Evolutionary conservation across 805 yeast species (phyloP).

Genomic region (Lachancea quebecensis): DNA sequence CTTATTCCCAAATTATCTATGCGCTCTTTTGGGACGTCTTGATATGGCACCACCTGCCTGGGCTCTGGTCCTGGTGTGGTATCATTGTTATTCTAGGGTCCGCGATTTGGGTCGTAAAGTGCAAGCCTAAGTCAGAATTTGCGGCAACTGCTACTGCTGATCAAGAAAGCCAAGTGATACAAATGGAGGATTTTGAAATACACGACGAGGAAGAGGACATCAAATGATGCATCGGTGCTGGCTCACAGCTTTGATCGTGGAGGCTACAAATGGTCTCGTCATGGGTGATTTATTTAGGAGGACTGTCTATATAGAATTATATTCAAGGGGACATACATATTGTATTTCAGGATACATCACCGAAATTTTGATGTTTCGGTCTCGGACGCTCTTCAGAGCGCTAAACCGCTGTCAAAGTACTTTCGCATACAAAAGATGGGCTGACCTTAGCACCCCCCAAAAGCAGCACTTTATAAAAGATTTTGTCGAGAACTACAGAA

Average conservation of each 20-base stretch:
- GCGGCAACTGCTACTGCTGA: conserved; percentile 3
- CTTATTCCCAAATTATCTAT: conserved; percentile 70
- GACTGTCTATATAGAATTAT: too few species aligned
- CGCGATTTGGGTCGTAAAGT: conserved; percentile 53
- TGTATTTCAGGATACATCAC: too few species aligned
- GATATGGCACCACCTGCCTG: conserved; percentile 70
- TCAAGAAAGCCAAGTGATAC: conserved; percentile 4
- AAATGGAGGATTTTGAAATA: conserved; percentile 6
- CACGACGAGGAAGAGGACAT: conserved; percentile 2
- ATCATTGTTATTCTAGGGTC: conserved; percentile 58
- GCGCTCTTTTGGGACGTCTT: conserved; percentile 69
- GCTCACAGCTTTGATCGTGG: too few species aligned
- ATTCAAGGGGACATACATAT: too few species aligned
- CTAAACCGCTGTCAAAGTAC: background rate
- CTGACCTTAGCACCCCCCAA: conserved; percentile 18
- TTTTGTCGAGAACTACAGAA: conserved; percentile 23
- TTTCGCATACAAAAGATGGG: conserved; percentile 21
- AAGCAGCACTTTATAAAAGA: conserved; percentile 21
- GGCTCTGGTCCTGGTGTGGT: conserved; percentile 60
- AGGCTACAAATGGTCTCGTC: too few species aligned
- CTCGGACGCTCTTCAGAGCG: background rate
- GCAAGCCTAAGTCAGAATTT: conserved; percentile 35
- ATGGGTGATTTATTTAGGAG: too few species aligned
- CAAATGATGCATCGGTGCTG: background rate
- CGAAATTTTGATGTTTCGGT: background rate